These are phyloP conservation scores for Magnusiomyces fungicola DNA, from an alignment of 1,139 yeast genomes.

Conservation along the genomic window DNA sequence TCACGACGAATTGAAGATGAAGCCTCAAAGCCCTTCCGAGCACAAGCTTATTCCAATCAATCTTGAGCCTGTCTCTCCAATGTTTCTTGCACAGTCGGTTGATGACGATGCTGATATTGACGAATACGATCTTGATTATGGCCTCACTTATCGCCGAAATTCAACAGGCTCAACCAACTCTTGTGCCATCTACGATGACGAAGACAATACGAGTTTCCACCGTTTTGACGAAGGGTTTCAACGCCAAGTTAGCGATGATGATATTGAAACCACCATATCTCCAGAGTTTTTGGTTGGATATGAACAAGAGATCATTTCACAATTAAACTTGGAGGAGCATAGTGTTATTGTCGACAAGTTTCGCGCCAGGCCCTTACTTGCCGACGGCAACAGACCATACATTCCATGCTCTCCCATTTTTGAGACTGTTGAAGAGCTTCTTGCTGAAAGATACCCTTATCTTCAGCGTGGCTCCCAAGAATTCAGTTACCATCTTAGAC, in stretches of 20 bases:
- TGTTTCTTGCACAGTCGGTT: slow-evolving; percentile 16
- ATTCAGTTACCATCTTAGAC: slow-evolving; percentile 19
- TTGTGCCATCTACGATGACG: too few relatives aligned
- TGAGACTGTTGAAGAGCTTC: slow-evolving; percentile 21
- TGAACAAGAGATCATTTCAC: slow-evolving; percentile 19
- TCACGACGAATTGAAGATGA: neutral
- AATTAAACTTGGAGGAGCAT: slow-evolving; percentile 20
- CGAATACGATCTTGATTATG: neutral
- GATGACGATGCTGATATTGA: slow-evolving; percentile 4
- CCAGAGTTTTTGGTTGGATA: slow-evolving; percentile 20
- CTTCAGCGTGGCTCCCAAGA: slow-evolving; percentile 17
- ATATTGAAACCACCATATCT: slow-evolving; percentile 8
- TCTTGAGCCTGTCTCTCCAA: slow-evolving; percentile 21
- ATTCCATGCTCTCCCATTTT: slow-evolving; percentile 23
- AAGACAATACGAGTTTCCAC: neutral
- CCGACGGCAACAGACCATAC: slow-evolving; percentile 26
- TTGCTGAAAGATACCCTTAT: slow-evolving; percentile 21
- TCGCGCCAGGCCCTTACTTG: slow-evolving; percentile 23
- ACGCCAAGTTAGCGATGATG: neutral
- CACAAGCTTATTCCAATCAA: slow-evolving; percentile 20
- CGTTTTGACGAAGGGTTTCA: neutral
- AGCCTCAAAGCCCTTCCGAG: slow-evolving; percentile 18
- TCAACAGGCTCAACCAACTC: too few relatives aligned
- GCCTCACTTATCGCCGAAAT: too few relatives aligned
- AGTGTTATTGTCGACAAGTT: slow-evolving; percentile 23